A percentile compares a stretch with the other conserved stretches of the same genome.
phyloP scores from a whole-genome alignment of 1,139 yeast genomes.

The Lodderomyces metapsilosis region DNA sequence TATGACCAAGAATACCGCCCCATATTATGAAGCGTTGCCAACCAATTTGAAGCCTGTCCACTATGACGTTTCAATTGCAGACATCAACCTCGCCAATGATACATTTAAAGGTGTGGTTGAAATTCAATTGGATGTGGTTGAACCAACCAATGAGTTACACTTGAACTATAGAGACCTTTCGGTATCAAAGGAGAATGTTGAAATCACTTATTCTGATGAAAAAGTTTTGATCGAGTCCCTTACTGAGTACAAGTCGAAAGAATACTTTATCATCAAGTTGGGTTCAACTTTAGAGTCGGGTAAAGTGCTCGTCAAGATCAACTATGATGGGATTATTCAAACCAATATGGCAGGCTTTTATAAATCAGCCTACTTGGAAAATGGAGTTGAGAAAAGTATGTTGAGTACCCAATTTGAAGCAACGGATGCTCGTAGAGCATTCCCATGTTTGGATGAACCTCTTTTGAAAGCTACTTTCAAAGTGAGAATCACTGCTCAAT shows the following conservation, averaged over 20 bases:
- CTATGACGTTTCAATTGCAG: constrained; percentile 39
- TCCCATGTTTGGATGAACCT: constrained; percentile 85
- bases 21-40: constrained; percentile 48
- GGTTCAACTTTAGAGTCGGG: constrained; percentile 13
- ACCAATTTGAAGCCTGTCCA: constrained; percentile 39
- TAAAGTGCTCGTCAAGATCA: constrained; percentile 29
- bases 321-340: constrained; percentile 50
- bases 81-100: constrained; percentile 32
- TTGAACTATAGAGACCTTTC: constrained; percentile 44
- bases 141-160: constrained; percentile 34
- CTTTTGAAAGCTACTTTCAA: constrained; percentile 70
- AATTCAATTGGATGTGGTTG: constrained; percentile 35
- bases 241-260: constrained; percentile 23
- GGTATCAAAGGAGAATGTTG: constrained; percentile 17
- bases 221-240: constrained; percentile 17
- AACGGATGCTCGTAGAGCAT: constrained; percentile 80
- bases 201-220: constrained; percentile 6
- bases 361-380: constrained; percentile 65
- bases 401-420: constrained; percentile 87
- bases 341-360: constrained; percentile 75
- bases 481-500: constrained; percentile 56
- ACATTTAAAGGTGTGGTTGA: constrained; percentile 42
- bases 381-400: constrained; percentile 61
- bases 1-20: constrained; percentile 7
- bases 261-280: constrained; percentile 28